Conservation (phyloP, 805 yeast species). For the Candida ulmi region DNA sequence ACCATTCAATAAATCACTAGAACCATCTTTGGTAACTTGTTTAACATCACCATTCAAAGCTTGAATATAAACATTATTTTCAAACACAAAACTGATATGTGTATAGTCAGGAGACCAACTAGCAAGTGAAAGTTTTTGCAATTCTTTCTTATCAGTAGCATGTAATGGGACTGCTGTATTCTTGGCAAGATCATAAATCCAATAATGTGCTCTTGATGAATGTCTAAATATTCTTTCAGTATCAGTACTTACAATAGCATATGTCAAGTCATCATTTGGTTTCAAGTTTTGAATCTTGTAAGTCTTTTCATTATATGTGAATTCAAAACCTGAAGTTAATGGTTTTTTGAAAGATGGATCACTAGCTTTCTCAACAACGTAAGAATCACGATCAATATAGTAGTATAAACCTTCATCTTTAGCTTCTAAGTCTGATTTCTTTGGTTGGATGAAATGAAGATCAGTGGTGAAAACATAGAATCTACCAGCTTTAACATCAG, state of each 20-base stretch:
- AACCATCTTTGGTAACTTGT: slow-evolving; percentile 64
- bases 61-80: slow-evolving; percentile 60
- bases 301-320: slow-evolving; percentile 6
- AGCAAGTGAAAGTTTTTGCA: slow-evolving; percentile 38
- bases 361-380: slow-evolving; percentile 12
- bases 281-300: slow-evolving; percentile 9
- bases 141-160: slow-evolving; percentile 16
- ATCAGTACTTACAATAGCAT: slow-evolving; percentile 49
- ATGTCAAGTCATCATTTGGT: slow-evolving; percentile 21
- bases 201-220: slow-evolving; percentile 36
- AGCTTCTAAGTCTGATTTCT: not conserved
- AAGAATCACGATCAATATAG: slow-evolving; percentile 5
- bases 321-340: slow-evolving; percentile 3
- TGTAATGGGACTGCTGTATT: slow-evolving; percentile 25
- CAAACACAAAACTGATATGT: slow-evolving; percentile 55
- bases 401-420: slow-evolving; percentile 21
- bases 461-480: slow-evolving; percentile 11
- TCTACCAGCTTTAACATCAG: slow-evolving; percentile 14
- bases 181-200: slow-evolving; percentile 30
- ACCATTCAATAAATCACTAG: slow-evolving; percentile 65
- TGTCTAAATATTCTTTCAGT: slow-evolving; percentile 48
- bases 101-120: slow-evolving; percentile 72
- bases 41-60: slow-evolving; percentile 25
- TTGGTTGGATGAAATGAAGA: slow-evolving; percentile 13
- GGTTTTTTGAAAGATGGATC: slow-evolving; percentile 7